Base-by-base conservation (phyloP, 208 protist species). In the Vickermania spadyakhi region DNA sequence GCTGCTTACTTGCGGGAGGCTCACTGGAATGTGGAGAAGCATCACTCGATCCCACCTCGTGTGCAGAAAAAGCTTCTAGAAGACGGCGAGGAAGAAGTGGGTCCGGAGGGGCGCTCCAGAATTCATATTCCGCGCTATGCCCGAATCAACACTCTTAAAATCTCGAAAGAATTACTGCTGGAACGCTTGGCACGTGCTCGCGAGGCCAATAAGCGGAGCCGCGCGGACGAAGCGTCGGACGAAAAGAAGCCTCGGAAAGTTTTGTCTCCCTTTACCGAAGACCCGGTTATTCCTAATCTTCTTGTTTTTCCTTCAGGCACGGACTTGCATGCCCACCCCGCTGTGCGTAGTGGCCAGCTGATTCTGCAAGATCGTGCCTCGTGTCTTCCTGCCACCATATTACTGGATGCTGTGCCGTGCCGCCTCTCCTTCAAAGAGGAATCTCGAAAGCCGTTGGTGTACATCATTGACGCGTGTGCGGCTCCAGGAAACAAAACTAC, bases 401-500 rank as follows among this genome's bases (percentile, higher is more conserved):
- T 97, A 41, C 77, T 95, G 14, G 77, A 91, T 45, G 81, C 76
- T 13, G 81, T 96, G 3, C 55, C 72, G 1, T 66, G 73, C n/a
- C 58, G 59, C 3, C 28, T 68, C 30, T 30, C 54, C n/a, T 56
- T 62, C 58, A 29, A 28, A 1, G 5, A 30, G 22, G 42, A 1
- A 4, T 18, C 26, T 18, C 60, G 56, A 11, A 72, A 65, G 49
- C 74, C 84, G 26, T 60, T 91, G 23, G 82, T 92, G 70, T 88
- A 92, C 65, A 67, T 97, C 1, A 62, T 97, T 21, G 92, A 97
- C 60, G 89, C 89, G 22, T 95, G 89, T 27, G 87, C 92, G 1
- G 89, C 92, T 7, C 92, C 92, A 7, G 92, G 92, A 27, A 97
- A 97, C 71, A 97, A 97, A 60, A 97, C 92, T 3, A 89, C 80